A percentile compares a stretch with the other conserved stretches of the same genome.
These are phyloP conservation scores for Pythium grandisporangium DNA, from an alignment of 352 stramenopile species.

Conservation along the genomic window DNA sequence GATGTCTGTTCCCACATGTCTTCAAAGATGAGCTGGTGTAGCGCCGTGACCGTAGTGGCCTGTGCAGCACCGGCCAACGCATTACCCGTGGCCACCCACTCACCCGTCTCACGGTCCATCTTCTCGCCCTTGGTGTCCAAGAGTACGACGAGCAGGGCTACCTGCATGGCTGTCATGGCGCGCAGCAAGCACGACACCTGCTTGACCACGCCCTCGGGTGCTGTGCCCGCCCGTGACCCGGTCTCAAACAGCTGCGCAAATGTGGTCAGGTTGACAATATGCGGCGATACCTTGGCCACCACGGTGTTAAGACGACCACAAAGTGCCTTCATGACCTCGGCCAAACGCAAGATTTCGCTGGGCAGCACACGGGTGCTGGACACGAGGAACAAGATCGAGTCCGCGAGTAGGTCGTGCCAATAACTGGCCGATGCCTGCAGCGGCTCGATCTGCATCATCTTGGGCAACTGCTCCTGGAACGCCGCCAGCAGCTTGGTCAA, in stretches of 20 bases:
- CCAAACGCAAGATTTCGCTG: slow-evolving; percentile 45
- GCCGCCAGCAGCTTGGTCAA: slow-evolving; percentile 36
- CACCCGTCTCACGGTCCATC: slow-evolving; percentile 54
- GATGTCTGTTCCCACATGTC: slow-evolving; percentile 57
- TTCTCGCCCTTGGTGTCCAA: slow-evolving; percentile 41
- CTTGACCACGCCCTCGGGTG: slow-evolving; percentile 54
- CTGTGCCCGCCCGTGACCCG: slow-evolving; percentile 46
- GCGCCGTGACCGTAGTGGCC: slow-evolving; percentile 33
- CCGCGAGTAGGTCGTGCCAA: slow-evolving; percentile 67
- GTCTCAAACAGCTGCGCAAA: slow-evolving; percentile 68
- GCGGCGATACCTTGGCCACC: slow-evolving; percentile 64
- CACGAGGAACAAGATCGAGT: slow-evolving; percentile 51
- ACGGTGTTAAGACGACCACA: slow-evolving; percentile 43
- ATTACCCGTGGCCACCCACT: slow-evolving; percentile 25
- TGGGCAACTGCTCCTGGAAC: slow-evolving; percentile 38
- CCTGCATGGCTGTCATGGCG: slow-evolving; percentile 61
- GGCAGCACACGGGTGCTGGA: slow-evolving; percentile 42
- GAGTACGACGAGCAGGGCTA: slow-evolving; percentile 51
- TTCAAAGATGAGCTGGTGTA: slow-evolving; percentile 57
- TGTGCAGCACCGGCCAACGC: slow-evolving; percentile 34
- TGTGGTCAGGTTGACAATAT: slow-evolving; percentile 76
- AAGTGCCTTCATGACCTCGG: slow-evolving; percentile 37
- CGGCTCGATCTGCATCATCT: slow-evolving; percentile 41
- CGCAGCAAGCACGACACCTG: slow-evolving; percentile 72
- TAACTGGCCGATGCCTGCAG: slow-evolving; percentile 65